Base-by-base conservation (phyloP, 2,329 filamentous ascomycete species). In the Exophiala alcalophila region DNA sequence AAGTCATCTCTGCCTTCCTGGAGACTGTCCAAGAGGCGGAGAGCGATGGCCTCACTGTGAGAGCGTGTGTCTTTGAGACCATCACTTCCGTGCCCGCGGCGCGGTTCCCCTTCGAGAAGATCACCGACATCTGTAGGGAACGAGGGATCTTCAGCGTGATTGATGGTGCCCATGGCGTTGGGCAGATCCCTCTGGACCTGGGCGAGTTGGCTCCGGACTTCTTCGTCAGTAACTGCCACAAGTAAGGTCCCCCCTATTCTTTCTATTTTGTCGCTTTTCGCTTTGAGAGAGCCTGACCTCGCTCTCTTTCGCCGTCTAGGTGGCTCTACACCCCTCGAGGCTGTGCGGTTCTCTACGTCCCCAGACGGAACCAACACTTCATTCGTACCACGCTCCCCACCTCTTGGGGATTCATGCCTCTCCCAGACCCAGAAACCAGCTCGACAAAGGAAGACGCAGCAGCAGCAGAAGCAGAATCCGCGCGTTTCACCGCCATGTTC, bases 121-220 rank as follows among this genome's bases (percentile, higher is more conserved):
- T 94, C 40, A 72, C 76, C 1, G 60, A 63, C 4, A 70, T 76
- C 0, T 94, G 88, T 61, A 74, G 71, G 25, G 74, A 81, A 40
- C 67, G 81, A 12, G 78, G 75, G 0, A 66, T 95, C 1, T 59
- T 91, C 39, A 89, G 83, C 54, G 69, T 86, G 11, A 71, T 95
- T 24, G 90, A 96, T 60, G 90, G 78, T n/a, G 90, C 90, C 0
- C 90, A 96, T 64, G 84, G 84, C 1, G 67, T 94, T 16, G 90
- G 90, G 2, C 84, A 92, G 63, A 72, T 95, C 4, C 70, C 75
- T 1, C 63, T 95, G 4, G 77, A 94, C 62, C 65, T 95, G 8
- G 50, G 59, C 0, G 61, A 64, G 2, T 66, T 88, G 3, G 76
- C 88, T 47, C 82, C 87, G 0, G 90, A 96, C 63, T 95, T 94